Evolutionary conservation across 148 eudicot species (phyloP).

Genomic region (Pouteria glomerata): DNA sequence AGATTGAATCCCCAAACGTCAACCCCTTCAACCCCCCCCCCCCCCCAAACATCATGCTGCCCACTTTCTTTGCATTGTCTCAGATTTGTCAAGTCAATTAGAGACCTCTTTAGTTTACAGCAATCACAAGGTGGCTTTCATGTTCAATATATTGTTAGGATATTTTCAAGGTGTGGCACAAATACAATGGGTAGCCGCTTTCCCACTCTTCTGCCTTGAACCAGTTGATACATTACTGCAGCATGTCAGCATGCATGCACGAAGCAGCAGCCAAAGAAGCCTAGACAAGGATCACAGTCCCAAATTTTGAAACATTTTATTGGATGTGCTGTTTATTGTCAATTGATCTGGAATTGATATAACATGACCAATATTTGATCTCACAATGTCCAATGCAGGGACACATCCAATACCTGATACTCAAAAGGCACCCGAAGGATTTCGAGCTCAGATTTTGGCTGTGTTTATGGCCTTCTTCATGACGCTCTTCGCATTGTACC

Average conservation of each 20-base stretch:
- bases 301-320: background rate
- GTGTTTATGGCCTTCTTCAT: constrained; percentile 56
- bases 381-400: constrained; percentile 38
- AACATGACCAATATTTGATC: constrained; percentile 1
- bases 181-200: background rate
- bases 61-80: background rate
- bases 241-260: background rate
- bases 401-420: constrained; percentile 27
- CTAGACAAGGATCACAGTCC: background rate
- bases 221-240: background rate
- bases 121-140: background rate
- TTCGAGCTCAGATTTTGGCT: constrained; percentile 41
- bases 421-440: constrained; percentile 43
- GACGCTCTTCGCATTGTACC: constrained; percentile 46
- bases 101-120: background rate
- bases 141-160: background rate
- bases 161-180: background rate
- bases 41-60: background rate
- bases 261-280: background rate
- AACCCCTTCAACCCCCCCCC: background rate
- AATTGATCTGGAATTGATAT: background rate
- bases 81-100: constrained; percentile 1
- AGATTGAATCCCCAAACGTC: background rate
- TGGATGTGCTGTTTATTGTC: background rate
- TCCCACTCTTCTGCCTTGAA: background rate